Base-by-base conservation (phyloP, 1,139 yeast genomes). In the Hyphopichia pseudoburtonii region DNA sequence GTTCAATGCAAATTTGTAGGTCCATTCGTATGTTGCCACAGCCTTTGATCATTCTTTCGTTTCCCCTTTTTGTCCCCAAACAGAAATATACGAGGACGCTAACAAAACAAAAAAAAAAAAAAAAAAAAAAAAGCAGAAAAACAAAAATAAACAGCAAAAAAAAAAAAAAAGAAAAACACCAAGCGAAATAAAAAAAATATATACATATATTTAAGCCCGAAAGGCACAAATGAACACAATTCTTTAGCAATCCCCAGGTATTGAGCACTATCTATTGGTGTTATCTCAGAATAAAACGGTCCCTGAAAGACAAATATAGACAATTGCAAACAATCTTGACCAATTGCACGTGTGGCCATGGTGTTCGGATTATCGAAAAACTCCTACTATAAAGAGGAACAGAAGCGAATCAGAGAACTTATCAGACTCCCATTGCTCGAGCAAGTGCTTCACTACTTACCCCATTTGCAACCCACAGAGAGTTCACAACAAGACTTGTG, bases 371-470 rank as follows among this genome's bases (percentile, higher is more conserved):
- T 28, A 12, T 24, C 27, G 12, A 9, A 35, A 29, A 41, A 40
- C 17, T 65, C 70, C 4, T 66, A 58, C 46, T 64, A 51, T 41
- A 54, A 57, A 39, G 45, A 56, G 33, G 65, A 64, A 38, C 56
- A 55, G 40, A 50, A 57, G 30, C 48, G 55, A 37, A 50, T 66
- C n/a, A 51, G 46, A 30, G 43, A 47, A 6, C 34, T 48, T n/a
- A 47, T 66, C 17, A 56, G 54, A 37, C 54, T 52, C 17, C 68
- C 67, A 1, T 44, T 65, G 23, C 47, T 66, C 7, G 64, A 62
- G 34, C 48, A 55, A 19, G 66, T 64, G 0, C 46, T 66, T 5
- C 56, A 51, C 29, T 49, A 57, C 25, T 48, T 66, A 27, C 72
- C 72, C 4, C 71, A 66, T 45, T 48, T 64, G 17, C 71, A 64